Base-by-base conservation (phyloP, 2,329 filamentous ascomycete species). In the Phaeoacremonium minimum region DNA sequence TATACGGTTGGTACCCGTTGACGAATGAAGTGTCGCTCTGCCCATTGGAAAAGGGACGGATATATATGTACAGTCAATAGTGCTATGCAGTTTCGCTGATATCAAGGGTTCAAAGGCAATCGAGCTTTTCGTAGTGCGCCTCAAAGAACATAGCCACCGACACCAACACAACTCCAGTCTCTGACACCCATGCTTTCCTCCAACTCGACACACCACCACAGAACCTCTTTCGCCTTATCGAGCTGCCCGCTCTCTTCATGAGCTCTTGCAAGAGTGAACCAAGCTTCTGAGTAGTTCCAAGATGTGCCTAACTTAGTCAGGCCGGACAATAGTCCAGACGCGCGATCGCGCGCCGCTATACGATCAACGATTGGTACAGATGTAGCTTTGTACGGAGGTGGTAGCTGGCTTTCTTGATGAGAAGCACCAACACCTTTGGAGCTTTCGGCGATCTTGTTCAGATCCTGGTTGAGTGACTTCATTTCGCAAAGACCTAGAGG, bases 201-300 rank as follows among this genome's bases (percentile, higher is more conserved):
- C 18, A 98, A 70, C 61, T 96, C 89, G 11, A 98, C 86, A 50
- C 90, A 95, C 89, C 91, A 97, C 93, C 93, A 97, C 6, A 97
- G 72, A 31, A 90, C 88, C 49, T 93, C 85, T 64, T 90, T 94
- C 12, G 93, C 85, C 67, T 91, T 95, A 26, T 93, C 86, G 2
- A 79, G 62, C 64, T 95, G 87, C 1, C 85, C 86, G 39, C 87
- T 86, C 55, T 89, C 80, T 60, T 98, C 93, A 53, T 96, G 87
- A 8, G 87, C 89, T 44, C 88, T 73, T 1, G 89, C 87, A 20
- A 98, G 74, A 5, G 85, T 78, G 53, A 88, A 91, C 93, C 93
- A 98, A 5, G 91, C 93, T 56, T 97, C 93, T 1, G 87, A 82
- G 56, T 84, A 78, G 60, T 96, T 91, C 93, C 93, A 98, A 0